Evolutionary conservation across 805 yeast genomes (phyloP).

Genomic region (Torulaspora gathmanii): DNA sequence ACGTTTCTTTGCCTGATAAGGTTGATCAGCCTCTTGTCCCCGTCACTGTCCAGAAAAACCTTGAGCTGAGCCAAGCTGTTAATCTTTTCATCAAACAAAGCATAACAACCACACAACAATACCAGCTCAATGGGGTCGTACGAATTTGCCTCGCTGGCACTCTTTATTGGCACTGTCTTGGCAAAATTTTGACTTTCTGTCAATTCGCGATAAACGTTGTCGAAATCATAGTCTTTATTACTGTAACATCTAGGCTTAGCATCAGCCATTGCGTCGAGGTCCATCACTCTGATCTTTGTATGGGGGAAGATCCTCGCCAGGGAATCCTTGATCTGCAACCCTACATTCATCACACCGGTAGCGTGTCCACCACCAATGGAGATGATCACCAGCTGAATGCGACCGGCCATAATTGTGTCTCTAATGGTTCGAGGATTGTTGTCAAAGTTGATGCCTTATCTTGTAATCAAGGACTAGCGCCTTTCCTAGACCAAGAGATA

Average conservation of each 20-base stretch:
- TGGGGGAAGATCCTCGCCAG: conserved; percentile 23
- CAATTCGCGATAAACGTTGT: conserved; percentile 20
- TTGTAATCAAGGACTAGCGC: background rate
- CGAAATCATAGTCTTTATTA: conserved; percentile 36
- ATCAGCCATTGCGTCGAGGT: conserved; percentile 37
- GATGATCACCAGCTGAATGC: conserved; percentile 15
- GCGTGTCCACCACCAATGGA: conserved; percentile 35
- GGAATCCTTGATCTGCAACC: conserved; percentile 38
- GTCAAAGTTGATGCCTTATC: background rate
- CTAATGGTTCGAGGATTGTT: no score
- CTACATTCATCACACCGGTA: conserved; percentile 32
- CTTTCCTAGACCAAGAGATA: background rate
- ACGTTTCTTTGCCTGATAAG: conserved; percentile 46
- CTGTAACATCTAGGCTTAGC: conserved; percentile 19
- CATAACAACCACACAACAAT: conserved; percentile 74
- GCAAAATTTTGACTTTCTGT: conserved; percentile 9
- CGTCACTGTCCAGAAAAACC: conserved; percentile 77
- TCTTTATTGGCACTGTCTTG: conserved; percentile 18
- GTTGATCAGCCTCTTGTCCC: conserved; percentile 78
- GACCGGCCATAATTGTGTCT: conserved; percentile 8
- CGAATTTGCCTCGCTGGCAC: conserved; percentile 17
- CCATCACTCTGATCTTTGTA: conserved; percentile 35
- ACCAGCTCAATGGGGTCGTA: conserved; percentile 31
- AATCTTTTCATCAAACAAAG: conserved; percentile 59
- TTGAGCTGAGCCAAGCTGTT: conserved; percentile 55